Percentiles rank a stretch among this genome's conserved stretches.
Conservation (phyloP, 495 filamentous ascomycete species). For the Talaromyces thailandensis region DNA sequence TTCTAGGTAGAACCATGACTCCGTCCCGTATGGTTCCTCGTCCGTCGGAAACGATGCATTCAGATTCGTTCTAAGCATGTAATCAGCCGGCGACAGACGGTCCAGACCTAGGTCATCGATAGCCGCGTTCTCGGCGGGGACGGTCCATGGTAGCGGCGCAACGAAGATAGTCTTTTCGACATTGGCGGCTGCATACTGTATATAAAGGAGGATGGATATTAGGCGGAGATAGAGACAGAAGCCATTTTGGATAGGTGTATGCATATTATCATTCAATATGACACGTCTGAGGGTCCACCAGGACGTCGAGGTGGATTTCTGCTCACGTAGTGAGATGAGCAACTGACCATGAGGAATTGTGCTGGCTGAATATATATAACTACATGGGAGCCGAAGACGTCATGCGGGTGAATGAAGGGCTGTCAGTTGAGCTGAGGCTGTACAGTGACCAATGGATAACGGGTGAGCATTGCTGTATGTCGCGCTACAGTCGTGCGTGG, state of each 20-base stretch:
- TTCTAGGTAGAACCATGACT: constrained; percentile 80
- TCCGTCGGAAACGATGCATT: constrained; percentile 55
- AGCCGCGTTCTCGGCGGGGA: constrained; percentile 47
- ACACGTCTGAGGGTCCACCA: background rate
- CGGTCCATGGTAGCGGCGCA: constrained; percentile 46
- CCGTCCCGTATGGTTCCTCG: constrained; percentile 43
- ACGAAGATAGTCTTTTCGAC: constrained; percentile 89
- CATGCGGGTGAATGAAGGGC: background rate
- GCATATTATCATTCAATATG: background rate
- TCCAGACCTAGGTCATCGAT: constrained; percentile 59
- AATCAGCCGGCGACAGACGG: constrained; percentile 47
- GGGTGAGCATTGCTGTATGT: background rate
- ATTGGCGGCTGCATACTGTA: constrained; percentile 46
- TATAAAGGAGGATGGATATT: constrained; percentile 23
- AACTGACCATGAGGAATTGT: background rate
- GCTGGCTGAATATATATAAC: background rate
- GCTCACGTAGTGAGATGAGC: background rate
- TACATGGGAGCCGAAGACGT: background rate
- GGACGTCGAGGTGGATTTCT: background rate
- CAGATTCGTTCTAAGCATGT: constrained; percentile 50
- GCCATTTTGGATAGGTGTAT: background rate
- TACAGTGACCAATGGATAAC: background rate
- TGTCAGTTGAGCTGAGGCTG: background rate
- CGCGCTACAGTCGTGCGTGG: background rate
- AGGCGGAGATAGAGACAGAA: constrained; percentile 8